Conservation (phyloP, 495 filamentous ascomycete species). For the Daldinia vernicosa region DNA sequence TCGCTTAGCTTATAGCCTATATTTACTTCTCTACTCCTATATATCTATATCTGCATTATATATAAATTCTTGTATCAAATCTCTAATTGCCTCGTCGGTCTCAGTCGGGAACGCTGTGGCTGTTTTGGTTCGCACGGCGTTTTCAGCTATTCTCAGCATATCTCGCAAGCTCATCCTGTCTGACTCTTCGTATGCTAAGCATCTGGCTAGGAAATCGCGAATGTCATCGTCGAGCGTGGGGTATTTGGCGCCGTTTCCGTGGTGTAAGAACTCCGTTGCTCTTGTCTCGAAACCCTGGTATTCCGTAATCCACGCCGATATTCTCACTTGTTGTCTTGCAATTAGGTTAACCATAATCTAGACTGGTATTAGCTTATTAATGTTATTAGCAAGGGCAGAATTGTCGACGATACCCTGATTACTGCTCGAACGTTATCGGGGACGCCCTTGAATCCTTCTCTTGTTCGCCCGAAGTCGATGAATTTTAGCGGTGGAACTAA, state of each 20-base stretch:
- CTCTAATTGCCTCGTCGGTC: slow-evolving; percentile 10
- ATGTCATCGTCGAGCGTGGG: slow-evolving; percentile 20
- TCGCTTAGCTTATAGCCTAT: background rate
- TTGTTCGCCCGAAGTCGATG: slow-evolving; percentile 25
- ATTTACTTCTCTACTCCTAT: background rate
- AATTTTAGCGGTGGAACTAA: slow-evolving; percentile 26
- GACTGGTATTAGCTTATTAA: background rate
- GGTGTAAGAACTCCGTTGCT: slow-evolving; percentile 22
- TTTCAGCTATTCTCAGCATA: slow-evolving; percentile 14
- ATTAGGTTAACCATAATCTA: slow-evolving; percentile 27
- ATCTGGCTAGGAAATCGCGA: slow-evolving; percentile 18
- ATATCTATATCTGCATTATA: slow-evolving; percentile 13
- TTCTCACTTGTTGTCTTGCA: slow-evolving; percentile 13
- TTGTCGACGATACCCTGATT: slow-evolving; percentile 9
- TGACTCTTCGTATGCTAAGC: slow-evolving; percentile 2
- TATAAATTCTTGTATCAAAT: slow-evolving; percentile 4
- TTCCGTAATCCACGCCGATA: background rate
- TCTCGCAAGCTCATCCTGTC: slow-evolving; percentile 12
- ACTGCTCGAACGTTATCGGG: slow-evolving; percentile 11
- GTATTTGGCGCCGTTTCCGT: slow-evolving; percentile 18
- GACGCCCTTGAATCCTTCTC: slow-evolving; percentile 10
- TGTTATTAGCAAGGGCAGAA: background rate
- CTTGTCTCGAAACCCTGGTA: slow-evolving; percentile 14
- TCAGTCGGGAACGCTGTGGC: slow-evolving; percentile 3
- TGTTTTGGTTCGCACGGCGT: slow-evolving; percentile 15